phyloP scores from a whole-genome alignment of 179 eudicot genomes.

The Heliamphora pulchella region DNA sequence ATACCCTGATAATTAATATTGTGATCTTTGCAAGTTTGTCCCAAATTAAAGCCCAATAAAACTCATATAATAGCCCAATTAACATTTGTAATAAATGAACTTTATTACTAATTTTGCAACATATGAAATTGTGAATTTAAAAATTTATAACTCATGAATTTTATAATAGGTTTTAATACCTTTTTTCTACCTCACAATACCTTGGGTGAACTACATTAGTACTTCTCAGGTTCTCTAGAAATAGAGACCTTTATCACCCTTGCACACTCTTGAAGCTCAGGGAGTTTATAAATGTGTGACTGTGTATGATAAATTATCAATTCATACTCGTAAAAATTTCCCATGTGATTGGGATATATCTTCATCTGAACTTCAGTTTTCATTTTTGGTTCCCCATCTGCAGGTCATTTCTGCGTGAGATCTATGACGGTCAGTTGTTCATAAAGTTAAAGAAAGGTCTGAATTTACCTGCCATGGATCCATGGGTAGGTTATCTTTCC shows the following conservation, averaged over 20 bases:
- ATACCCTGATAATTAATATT: no score
- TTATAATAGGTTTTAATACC: no score
- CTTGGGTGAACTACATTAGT: background rate
- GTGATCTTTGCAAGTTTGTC: no score
- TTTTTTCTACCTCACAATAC: background rate
- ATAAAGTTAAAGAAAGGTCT: conserved; percentile 76
- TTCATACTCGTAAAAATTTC: background rate
- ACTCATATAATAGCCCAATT: no score
- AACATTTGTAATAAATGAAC: no score
- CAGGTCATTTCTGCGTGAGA: conserved; percentile 82
- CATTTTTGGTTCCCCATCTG: conserved; percentile 12
- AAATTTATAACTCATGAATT: no score
- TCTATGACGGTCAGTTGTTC: conserved; percentile 85
- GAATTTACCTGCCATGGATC: conserved; percentile 88
- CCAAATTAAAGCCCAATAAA: no score
- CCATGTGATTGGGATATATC: background rate
- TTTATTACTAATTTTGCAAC: no score
- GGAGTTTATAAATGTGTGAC: background rate
- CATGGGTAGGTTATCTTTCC: conserved; percentile 62
- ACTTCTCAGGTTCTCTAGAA: background rate
- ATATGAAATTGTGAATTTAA: no score
- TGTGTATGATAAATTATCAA: background rate
- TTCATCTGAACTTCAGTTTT: background rate
- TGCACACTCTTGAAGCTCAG: background rate
- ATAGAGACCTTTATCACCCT: background rate